phyloP scores from a whole-genome alignment of 495 filamentous ascomycete genomes.

The Neurospora sp. region DNA sequence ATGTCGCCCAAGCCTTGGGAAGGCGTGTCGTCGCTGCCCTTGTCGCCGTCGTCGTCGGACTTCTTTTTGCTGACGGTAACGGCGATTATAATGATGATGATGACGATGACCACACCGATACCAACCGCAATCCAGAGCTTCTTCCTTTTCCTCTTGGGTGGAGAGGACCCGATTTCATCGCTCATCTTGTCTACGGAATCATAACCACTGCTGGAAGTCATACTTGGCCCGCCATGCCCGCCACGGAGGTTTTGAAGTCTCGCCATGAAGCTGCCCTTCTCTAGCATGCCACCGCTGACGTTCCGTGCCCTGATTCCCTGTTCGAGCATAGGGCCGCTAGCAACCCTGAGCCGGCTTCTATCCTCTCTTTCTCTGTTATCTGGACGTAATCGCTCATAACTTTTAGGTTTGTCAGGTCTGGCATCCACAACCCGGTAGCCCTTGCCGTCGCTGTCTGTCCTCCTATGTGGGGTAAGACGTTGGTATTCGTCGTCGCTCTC shows the following conservation, averaged over 20 bases:
- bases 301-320: neutral
- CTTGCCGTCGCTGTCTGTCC: neutral
- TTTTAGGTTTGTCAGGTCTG: neutral
- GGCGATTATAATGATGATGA: conserved; percentile 65
- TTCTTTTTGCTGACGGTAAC: conserved; percentile 63
- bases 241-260: neutral
- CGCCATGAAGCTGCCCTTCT: neutral
- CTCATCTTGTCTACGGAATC: neutral
- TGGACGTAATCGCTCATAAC: neutral
- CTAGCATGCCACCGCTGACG: neutral
- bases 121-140: conserved; percentile 36
- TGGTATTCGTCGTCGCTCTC: conserved; percentile 20
- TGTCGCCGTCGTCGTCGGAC: conserved; percentile 7
- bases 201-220: neutral
- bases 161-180: neutral
- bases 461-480: conserved; percentile 3
- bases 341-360: neutral
- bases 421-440: neutral
- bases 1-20: conserved; percentile 50
- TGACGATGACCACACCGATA: conserved; percentile 45
- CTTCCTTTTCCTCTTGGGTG: neutral
- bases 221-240: neutral
- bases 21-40: conserved; percentile 16
- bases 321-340: neutral
- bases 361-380: neutral